Evolutionary conservation across 768 basidiomycete species (phyloP).

Genomic region (Rhodotorula taiwanensis): DNA sequence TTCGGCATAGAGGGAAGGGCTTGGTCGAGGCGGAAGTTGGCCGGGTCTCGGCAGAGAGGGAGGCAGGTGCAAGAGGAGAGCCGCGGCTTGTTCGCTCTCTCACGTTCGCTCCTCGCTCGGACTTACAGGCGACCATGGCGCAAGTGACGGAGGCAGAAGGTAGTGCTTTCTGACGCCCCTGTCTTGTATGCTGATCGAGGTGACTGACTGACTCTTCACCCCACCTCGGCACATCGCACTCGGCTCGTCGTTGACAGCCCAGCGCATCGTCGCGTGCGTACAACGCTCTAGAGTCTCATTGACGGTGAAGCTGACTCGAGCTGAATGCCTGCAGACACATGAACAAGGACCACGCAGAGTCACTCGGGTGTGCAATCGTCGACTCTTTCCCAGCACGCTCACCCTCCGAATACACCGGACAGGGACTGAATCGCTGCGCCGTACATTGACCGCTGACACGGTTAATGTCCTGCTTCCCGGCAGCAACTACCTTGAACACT

Average conservation of each 20-base stretch:
- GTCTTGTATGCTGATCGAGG: too few species aligned
- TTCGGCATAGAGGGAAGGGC: too few species aligned
- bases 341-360: slow-evolving; percentile 17
- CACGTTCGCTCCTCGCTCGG: background rate
- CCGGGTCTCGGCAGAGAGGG: background rate
- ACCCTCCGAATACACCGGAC: too few species aligned
- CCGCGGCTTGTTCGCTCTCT: background rate
- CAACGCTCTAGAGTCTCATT: too few species aligned
- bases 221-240: background rate
- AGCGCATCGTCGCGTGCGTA: slow-evolving; percentile 4
- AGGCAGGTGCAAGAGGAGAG: background rate
- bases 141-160: slow-evolving; percentile 5
- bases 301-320: background rate
- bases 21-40: too few species aligned
- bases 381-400: background rate
- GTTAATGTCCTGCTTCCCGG: too few species aligned
- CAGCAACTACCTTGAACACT: slow-evolving; percentile 5
- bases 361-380: background rate
- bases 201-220: too few species aligned
- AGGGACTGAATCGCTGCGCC: too few species aligned
- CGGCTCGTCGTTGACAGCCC: background rate
- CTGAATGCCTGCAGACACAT: background rate
- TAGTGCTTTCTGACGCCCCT: background rate
- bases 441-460: too few species aligned
- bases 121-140: background rate